Evolutionary conservation across 2,329 filamentous ascomycete species (phyloP).

Genomic region (Claviceps citrina): DNA sequence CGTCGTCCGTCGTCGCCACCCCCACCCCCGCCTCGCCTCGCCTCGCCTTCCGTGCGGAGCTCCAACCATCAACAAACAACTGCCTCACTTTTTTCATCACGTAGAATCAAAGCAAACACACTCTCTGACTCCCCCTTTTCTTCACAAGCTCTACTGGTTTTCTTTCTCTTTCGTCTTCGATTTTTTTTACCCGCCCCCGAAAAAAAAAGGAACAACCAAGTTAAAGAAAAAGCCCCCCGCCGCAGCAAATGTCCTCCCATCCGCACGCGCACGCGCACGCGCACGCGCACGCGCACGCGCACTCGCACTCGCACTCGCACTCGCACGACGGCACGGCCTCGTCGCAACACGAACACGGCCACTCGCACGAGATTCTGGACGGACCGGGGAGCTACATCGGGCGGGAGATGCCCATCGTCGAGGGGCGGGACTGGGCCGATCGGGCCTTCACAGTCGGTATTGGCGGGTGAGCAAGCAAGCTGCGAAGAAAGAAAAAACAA

Average conservation of each 20-base stretch:
- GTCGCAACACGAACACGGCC: conserved; percentile 92
- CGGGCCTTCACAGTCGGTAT: conserved; percentile 95
- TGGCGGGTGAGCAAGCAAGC: conserved; percentile 73
- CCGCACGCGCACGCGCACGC: conserved; percentile 1
- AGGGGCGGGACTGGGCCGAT: conserved; percentile 75
- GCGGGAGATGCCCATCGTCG: conserved; percentile 84
- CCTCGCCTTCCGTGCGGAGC: too few relatives aligned
- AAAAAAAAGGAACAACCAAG: neutral
- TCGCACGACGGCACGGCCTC: conserved; percentile 44
- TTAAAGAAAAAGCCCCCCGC: neutral
- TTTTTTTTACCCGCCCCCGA: neutral
- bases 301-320: conserved; percentile 41
- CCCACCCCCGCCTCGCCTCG: too few relatives aligned
- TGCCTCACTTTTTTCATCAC: too few relatives aligned
- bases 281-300: conserved; percentile 47
- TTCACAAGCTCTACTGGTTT: too few relatives aligned
- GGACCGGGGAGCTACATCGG: conserved; percentile 81
- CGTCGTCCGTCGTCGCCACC: too few relatives aligned
- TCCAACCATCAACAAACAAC: too few relatives aligned
- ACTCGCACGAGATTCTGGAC: conserved; percentile 88
- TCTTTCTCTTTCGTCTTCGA: too few relatives aligned
- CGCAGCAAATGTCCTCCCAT: too few relatives aligned
- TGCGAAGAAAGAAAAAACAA: too few relatives aligned
- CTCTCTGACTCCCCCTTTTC: too few relatives aligned
- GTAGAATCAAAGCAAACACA: too few relatives aligned